Conservation (phyloP, 78 protist genomes). For the Dictyostelium capitatum region DNA sequence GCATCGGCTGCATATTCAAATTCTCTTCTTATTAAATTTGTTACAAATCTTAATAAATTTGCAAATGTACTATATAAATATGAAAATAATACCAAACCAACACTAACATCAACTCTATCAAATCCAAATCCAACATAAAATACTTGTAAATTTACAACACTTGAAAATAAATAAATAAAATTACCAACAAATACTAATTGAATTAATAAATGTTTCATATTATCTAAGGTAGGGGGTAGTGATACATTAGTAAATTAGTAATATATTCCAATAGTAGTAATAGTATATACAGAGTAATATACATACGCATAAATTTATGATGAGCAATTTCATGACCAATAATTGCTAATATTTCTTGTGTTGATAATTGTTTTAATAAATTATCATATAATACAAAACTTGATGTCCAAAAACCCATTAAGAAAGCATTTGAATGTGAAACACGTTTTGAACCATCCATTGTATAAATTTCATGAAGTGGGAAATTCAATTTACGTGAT, state of each 20-base stretch:
- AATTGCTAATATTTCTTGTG: slow-evolving; percentile 52
- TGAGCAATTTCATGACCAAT: slow-evolving; percentile 81
- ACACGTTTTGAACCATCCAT: slow-evolving; percentile 78
- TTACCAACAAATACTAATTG: slow-evolving; percentile 67
- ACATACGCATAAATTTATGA: slow-evolving; percentile 73
- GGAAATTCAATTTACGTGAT: slow-evolving; percentile 46
- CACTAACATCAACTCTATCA: slow-evolving; percentile 65
- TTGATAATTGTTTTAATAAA: slow-evolving; percentile 55
- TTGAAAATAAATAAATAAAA: slow-evolving; percentile 67
- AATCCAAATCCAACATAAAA: slow-evolving; percentile 74
- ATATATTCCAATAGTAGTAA: no score
- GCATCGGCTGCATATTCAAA: slow-evolving; percentile 75
- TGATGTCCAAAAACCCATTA: slow-evolving; percentile 69
- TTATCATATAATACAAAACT: slow-evolving; percentile 64
- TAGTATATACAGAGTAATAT: background rate
- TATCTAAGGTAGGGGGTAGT: no score
- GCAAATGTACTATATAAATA: slow-evolving; percentile 80
- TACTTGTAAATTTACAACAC: slow-evolving; percentile 60
- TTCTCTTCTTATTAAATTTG: slow-evolving; percentile 63
- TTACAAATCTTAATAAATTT: slow-evolving; percentile 68
- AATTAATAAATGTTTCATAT: slow-evolving; percentile 68
- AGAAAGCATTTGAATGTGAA: slow-evolving; percentile 69
- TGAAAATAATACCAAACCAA: slow-evolving; percentile 67
- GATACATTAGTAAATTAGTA: no score
- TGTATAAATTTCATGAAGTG: slow-evolving; percentile 66